These are phyloP conservation scores for Biscogniauxia marginata DNA, from an alignment of 2,329 filamentous ascomycete genomes.

Conservation along the genomic window DNA sequence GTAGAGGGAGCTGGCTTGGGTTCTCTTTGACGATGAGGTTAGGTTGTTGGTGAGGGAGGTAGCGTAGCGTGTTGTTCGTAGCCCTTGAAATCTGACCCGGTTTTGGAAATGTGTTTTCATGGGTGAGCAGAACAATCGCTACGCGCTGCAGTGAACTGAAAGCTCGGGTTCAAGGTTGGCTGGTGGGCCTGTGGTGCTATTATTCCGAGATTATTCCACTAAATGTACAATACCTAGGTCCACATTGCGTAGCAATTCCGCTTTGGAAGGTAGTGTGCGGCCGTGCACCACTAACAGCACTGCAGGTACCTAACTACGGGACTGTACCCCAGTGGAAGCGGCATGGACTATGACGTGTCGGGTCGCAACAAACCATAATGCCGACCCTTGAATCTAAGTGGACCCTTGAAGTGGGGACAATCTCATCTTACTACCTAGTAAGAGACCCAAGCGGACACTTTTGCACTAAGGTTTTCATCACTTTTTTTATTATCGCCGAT, in stretches of 20 bases:
- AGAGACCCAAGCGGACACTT: neutral
- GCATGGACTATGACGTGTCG: slow-evolving; percentile 13
- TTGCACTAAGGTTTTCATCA: neutral
- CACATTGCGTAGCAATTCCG: neutral
- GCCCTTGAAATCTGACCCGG: neutral
- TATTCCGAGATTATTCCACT: slow-evolving; percentile 13
- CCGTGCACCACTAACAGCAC: slow-evolving; percentile 1
- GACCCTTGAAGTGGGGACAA: too few species aligned
- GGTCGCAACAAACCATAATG: slow-evolving; percentile 17
- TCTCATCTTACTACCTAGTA: too few species aligned
- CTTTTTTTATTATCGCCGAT: neutral
- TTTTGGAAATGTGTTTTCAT: slow-evolving; percentile 20
- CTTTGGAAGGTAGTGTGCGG: neutral
- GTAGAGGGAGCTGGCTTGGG: neutral
- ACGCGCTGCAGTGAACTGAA: neutral
- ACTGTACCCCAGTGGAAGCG: neutral
- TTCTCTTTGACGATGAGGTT: too few species aligned
- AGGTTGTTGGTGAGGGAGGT: neutral
- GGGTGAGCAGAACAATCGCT: neutral
- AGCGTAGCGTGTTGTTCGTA: neutral
- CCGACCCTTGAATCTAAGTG: slow-evolving; percentile 7
- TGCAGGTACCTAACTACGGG: neutral
- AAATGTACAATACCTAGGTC: neutral
- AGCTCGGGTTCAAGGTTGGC: slow-evolving; percentile 2
- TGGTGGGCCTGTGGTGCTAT: neutral